Evolutionary conservation across 345 rosid species (phyloP).

Genomic region (Linum trigynum): DNA sequence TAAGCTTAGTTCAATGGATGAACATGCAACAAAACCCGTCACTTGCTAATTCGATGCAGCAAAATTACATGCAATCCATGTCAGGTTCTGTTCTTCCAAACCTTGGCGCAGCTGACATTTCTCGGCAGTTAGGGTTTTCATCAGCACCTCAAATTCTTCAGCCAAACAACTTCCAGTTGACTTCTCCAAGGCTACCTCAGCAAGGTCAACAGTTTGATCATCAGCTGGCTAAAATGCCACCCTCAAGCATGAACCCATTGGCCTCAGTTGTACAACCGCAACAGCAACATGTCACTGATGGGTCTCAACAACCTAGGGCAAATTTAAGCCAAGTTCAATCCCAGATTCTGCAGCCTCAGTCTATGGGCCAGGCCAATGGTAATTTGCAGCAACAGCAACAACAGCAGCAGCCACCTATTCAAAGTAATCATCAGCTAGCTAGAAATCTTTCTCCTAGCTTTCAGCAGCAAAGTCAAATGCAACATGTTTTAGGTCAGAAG

Average conservation of each 20-base stretch:
- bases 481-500: constrained; percentile 30
- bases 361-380: constrained; percentile 27
- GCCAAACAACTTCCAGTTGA: constrained; percentile 34
- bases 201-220: constrained; percentile 39
- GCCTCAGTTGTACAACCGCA: constrained; percentile 27
- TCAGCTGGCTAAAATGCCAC: constrained; percentile 31
- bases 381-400: constrained; percentile 27
- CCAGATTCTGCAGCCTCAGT: constrained; percentile 45
- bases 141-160: constrained; percentile 34
- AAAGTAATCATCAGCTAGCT: constrained; percentile 30
- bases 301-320: constrained; percentile 39
- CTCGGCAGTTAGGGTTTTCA: constrained; percentile 37
- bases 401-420: constrained; percentile 35
- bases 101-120: constrained; percentile 36
- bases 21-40: constrained; percentile 70
- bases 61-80: constrained; percentile 36
- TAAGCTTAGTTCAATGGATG: constrained; percentile 91
- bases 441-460: constrained; percentile 40
- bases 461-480: constrained; percentile 43
- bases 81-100: constrained; percentile 39
- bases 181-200: constrained; percentile 35
- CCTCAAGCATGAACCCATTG: constrained; percentile 26
- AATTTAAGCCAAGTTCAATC: constrained; percentile 40
- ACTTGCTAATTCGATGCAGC: constrained; percentile 38
- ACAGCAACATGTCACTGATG: constrained; percentile 33